phyloP scores from a whole-genome alignment of 1,139 yeast species.

The Suhomyces chickasaworum region DNA sequence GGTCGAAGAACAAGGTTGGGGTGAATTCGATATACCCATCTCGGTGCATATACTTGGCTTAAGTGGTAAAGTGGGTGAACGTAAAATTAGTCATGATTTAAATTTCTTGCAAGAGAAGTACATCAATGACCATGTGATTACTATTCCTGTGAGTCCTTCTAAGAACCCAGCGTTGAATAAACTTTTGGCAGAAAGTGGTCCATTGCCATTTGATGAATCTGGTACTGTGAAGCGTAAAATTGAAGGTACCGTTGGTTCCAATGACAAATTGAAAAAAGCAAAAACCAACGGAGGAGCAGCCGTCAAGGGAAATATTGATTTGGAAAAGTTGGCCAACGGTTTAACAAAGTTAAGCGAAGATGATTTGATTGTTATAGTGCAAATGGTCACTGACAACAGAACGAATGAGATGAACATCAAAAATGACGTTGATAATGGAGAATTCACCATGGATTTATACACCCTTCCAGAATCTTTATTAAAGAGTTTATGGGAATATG shows the following conservation, averaged over 20 bases:
- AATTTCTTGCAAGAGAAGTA: constrained; percentile 80
- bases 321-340: constrained; percentile 89
- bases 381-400: constrained; percentile 95
- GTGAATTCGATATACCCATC: constrained; percentile 90
- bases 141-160: constrained; percentile 61
- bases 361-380: constrained; percentile 91
- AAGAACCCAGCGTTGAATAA: constrained; percentile 70
- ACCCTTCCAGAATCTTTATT: constrained; percentile 91
- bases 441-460: constrained; percentile 93
- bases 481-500: constrained; percentile 94
- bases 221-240: constrained; percentile 30
- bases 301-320: constrained; percentile 73
- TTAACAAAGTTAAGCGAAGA: constrained; percentile 88
- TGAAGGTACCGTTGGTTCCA: constrained; percentile 25
- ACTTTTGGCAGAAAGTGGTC: constrained; percentile 77
- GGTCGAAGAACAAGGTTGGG: constrained; percentile 97
- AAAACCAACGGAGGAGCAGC: constrained; percentile 54
- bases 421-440: constrained; percentile 95
- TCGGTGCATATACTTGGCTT: constrained; percentile 66
- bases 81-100: constrained; percentile 83
- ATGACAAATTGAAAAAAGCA: constrained; percentile 56
- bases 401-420: constrained; percentile 95
- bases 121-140: constrained; percentile 72
- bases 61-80: constrained; percentile 82
- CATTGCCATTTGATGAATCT: constrained; percentile 58